These are phyloP conservation scores for Peribolospora baueri DNA, from an alignment of 768 basidiomycete species.

Conservation along the genomic window DNA sequence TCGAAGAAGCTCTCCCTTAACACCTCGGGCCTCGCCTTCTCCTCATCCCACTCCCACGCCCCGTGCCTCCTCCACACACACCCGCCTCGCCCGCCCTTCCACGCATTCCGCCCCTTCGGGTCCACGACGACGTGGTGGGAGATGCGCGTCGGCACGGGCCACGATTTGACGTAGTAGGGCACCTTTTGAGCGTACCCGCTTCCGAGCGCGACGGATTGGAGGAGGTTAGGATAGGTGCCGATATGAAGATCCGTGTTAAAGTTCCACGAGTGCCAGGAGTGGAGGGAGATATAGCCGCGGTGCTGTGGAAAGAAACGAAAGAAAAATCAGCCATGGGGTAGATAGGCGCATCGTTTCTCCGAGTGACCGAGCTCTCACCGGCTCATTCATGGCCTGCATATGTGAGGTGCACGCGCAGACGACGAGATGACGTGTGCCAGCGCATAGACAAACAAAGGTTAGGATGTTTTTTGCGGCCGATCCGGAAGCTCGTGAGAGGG, in stretches of 20 bases:
- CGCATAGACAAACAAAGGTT: background rate
- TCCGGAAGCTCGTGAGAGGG: background rate
- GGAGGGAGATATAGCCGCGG: constrained; percentile 63
- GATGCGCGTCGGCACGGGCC: constrained; percentile 59
- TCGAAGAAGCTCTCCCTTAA: constrained; percentile 66
- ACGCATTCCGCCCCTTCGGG: constrained; percentile 29
- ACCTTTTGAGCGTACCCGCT: constrained; percentile 60
- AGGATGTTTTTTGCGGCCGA: background rate
- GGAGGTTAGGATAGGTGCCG: constrained; percentile 30
- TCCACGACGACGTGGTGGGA: constrained; percentile 40
- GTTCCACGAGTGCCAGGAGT: constrained; percentile 61
- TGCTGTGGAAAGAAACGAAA: constrained; percentile 22
- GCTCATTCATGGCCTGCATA: constrained; percentile 14
- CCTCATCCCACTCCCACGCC: constrained; percentile 68
- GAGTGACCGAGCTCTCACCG: background rate
- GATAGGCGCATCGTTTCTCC: no score
- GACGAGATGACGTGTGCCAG: background rate
- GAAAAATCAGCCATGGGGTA: no score
- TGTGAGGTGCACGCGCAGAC: background rate
- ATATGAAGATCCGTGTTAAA: constrained; percentile 90
- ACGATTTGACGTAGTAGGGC: constrained; percentile 58
- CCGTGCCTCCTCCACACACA: constrained; percentile 83
- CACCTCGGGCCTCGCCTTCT: constrained; percentile 41
- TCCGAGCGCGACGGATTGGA: constrained; percentile 50
- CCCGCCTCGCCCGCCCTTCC: constrained; percentile 30